Percentiles rank a stretch among this genome's conserved stretches.
Conservation (phyloP, 2,329 filamentous ascomycete genomes). For the Meredithiella fracta region DNA sequence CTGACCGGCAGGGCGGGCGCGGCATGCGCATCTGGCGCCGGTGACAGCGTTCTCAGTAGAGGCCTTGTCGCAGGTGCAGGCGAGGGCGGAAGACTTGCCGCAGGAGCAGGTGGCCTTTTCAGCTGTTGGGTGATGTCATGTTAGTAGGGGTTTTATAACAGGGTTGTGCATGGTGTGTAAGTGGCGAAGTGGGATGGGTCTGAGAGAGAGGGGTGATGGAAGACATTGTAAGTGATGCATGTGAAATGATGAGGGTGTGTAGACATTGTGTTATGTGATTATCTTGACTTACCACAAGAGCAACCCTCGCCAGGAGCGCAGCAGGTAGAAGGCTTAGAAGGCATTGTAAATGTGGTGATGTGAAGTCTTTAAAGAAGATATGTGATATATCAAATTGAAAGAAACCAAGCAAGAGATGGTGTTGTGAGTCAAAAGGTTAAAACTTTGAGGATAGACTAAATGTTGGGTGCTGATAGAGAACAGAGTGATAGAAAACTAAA, state of each 20-base stretch:
- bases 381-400: not conserved
- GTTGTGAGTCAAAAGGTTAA: not conserved
- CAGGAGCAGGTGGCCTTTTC: constrained; percentile 67
- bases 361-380: not conserved
- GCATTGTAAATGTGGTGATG: constrained; percentile 2
- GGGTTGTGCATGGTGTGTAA: constrained; percentile 9
- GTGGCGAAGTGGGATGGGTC: not conserved
- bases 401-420: too few relatives aligned
- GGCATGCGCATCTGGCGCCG: constrained; percentile 69
- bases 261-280: not conserved
- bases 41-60: constrained; percentile 54
- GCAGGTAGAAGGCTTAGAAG: constrained; percentile 29
- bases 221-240: not conserved
- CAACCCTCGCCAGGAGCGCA: constrained; percentile 38
- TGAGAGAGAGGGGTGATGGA: not conserved
- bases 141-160: not conserved
- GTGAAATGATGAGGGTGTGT: not conserved
- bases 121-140: constrained; percentile 24
- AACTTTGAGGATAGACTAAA: not conserved
- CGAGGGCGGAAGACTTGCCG: constrained; percentile 69
- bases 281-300: constrained; percentile 36
- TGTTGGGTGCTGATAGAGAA: not conserved
- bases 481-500: not conserved
- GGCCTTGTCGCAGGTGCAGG: constrained; percentile 73
- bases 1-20: constrained; percentile 58